Evolutionary conservation across 805 yeast genomes (phyloP).

Genomic region (Torulaspora delbrueckii): DNA sequence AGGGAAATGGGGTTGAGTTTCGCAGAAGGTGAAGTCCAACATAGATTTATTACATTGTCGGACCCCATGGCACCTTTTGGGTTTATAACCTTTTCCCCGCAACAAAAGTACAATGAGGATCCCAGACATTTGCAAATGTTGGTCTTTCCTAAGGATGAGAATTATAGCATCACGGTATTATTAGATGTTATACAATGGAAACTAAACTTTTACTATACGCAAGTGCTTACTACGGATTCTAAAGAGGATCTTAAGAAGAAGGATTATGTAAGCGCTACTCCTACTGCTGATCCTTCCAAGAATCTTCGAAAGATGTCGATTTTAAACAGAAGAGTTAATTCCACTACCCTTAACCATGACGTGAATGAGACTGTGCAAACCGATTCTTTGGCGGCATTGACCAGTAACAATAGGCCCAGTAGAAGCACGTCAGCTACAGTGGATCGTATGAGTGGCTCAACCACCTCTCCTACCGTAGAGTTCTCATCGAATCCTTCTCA

Average conservation of each 20-base stretch:
- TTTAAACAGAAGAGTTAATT: slow-evolving; percentile 20
- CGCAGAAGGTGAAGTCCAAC: slow-evolving; percentile 10
- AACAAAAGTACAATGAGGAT: slow-evolving; percentile 42
- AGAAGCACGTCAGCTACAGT: slow-evolving; percentile 31
- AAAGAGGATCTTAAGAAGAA: slow-evolving; percentile 1
- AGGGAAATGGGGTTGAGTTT: slow-evolving; percentile 32
- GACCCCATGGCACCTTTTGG: slow-evolving; percentile 78
- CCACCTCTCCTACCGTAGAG: slow-evolving; percentile 24
- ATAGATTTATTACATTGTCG: slow-evolving; percentile 56
- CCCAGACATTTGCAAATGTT: slow-evolving; percentile 18
- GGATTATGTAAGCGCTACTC: slow-evolving; percentile 2
- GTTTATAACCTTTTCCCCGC: slow-evolving; percentile 61
- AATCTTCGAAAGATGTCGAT: slow-evolving; percentile 22
- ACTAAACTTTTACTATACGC: slow-evolving; percentile 27
- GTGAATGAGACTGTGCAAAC: slow-evolving; percentile 2
- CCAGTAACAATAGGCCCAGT: slow-evolving; percentile 1
- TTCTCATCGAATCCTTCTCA: slow-evolving; percentile 25
- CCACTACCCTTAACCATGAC: slow-evolving; percentile 15
- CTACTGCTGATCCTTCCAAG: slow-evolving; percentile 4
- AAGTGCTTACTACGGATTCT: slow-evolving; percentile 14
- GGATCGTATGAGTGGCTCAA: slow-evolving; percentile 27
- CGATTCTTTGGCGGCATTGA: slow-evolving; percentile 5
- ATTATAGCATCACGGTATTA: slow-evolving; percentile 30
- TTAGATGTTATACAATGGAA: slow-evolving; percentile 17
- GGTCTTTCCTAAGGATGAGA: slow-evolving; percentile 24